phyloP scores from a whole-genome alignment of 2,329 filamentous ascomycete genomes.

The Sporothrix variecibatus region DNA sequence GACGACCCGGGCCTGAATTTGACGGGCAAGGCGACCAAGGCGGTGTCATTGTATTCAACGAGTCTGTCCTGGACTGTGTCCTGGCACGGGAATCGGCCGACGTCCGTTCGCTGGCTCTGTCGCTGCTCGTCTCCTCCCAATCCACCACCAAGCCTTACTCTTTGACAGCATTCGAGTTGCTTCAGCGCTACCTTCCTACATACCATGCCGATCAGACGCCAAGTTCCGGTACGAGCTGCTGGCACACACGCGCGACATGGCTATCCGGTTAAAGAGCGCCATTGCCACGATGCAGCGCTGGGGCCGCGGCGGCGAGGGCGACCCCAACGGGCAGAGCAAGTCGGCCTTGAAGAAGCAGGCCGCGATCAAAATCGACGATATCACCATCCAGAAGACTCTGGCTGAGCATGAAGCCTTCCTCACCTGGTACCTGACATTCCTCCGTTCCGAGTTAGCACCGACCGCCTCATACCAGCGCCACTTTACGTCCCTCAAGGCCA shows the following conservation, averaged over 20 bases:
- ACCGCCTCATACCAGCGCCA: slow-evolving; percentile 90
- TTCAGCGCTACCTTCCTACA: slow-evolving; percentile 66
- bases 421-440: slow-evolving; percentile 71
- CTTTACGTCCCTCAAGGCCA: slow-evolving; percentile 73
- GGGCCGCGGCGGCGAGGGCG: slow-evolving; percentile 39
- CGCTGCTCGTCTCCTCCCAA: slow-evolving; percentile 74
- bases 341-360: background rate
- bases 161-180: slow-evolving; percentile 57
- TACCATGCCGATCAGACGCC: slow-evolving; percentile 84
- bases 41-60: slow-evolving; percentile 40
- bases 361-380: background rate
- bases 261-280: slow-evolving; percentile 71
- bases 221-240: slow-evolving; percentile 82
- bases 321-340: slow-evolving; percentile 35
- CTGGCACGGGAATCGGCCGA: slow-evolving; percentile 59
- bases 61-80: slow-evolving; percentile 52
- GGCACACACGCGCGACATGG: slow-evolving; percentile 71
- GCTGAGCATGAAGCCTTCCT: slow-evolving; percentile 64
- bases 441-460: slow-evolving; percentile 72
- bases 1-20: slow-evolving; percentile 55
- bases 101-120: slow-evolving; percentile 77
- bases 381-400: slow-evolving; percentile 37
- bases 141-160: slow-evolving; percentile 75
- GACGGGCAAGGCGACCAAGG: slow-evolving; percentile 25
- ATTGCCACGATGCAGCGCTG: slow-evolving; percentile 57